Evolutionary conservation across 495 filamentous ascomycete species (phyloP).

Genomic region (Oidiodendron maius): DNA sequence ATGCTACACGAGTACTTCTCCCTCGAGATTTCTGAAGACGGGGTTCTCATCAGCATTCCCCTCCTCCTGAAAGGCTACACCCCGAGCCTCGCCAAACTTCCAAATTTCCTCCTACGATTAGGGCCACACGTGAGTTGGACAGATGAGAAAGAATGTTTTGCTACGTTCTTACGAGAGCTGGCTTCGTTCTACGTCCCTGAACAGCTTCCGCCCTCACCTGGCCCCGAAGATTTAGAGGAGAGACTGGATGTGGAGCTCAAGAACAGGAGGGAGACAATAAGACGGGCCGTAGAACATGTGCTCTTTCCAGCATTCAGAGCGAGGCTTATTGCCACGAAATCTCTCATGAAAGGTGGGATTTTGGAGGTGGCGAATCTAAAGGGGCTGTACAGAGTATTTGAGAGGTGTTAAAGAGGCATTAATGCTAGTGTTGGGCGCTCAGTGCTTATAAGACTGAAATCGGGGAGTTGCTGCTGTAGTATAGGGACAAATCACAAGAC

Average conservation of each 20-base stretch:
- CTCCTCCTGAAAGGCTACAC: conserved; percentile 85
- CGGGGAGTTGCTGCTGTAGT: background rate
- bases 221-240: conserved; percentile 30
- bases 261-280: conserved; percentile 50
- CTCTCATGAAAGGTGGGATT: conserved; percentile 65
- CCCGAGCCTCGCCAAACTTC: conserved; percentile 79
- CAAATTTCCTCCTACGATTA: conserved; percentile 78
- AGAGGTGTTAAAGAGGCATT: conserved; percentile 62
- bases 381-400: conserved; percentile 94
- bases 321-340: conserved; percentile 76
- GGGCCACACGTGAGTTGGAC: conserved; percentile 88
- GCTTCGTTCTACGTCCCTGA: conserved; percentile 91
- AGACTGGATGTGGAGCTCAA: conserved; percentile 44
- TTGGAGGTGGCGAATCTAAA: conserved; percentile 92
- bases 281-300: conserved; percentile 59
- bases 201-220: conserved; percentile 56
- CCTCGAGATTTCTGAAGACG: conserved; percentile 71
- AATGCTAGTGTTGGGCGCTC: background rate
- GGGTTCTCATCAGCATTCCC: conserved; percentile 73
- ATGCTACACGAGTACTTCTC: conserved; percentile 95
- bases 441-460: background rate
- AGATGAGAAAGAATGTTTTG: conserved; percentile 80
- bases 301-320: conserved; percentile 80
- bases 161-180: conserved; percentile 78
- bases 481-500: background rate